A percentile compares a stretch with the other conserved stretches of the same genome.
Evolutionary conservation across 345 rosid species (phyloP).

Genomic region (Crucihimalaya himalaica): DNA sequence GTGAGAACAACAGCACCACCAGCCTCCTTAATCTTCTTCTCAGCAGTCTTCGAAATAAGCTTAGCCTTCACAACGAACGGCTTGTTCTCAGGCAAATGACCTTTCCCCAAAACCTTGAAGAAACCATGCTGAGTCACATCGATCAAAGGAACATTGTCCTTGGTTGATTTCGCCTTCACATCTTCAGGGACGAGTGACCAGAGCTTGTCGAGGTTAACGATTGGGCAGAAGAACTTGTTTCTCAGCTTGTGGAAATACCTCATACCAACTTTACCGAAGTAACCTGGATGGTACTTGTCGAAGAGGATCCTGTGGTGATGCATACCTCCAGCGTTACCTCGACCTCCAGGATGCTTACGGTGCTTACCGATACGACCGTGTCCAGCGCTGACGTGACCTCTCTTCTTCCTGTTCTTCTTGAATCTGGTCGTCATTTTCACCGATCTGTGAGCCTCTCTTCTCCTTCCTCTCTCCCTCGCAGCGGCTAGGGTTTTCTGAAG

Average conservation of each 20-base stretch:
- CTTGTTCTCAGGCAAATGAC: conserved; percentile 65
- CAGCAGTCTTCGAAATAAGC: conserved; percentile 71
- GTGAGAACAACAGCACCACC: conserved; percentile 84
- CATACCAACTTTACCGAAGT: conserved; percentile 91
- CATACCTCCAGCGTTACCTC: conserved; percentile 92
- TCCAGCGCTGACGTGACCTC: conserved; percentile 89
- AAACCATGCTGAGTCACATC: conserved; percentile 78
- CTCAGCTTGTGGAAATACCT: conserved; percentile 83
- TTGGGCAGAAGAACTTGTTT: conserved; percentile 78
- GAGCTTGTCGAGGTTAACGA: conserved; percentile 79
- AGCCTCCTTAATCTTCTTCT: conserved; percentile 81
- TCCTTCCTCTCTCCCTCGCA: not conserved
- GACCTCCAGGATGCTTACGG: conserved; percentile 86
- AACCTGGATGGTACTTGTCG: conserved; percentile 92
- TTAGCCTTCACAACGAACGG: conserved; percentile 82
- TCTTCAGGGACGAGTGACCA: conserved; percentile 78
- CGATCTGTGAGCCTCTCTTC: not conserved
- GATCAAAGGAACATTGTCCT: conserved; percentile 63
- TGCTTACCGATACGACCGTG: conserved; percentile 88
- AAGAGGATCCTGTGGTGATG: conserved; percentile 91
- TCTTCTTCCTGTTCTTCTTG: conserved; percentile 90
- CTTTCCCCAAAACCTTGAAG: conserved; percentile 84
- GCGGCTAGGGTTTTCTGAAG: conserved; percentile 35
- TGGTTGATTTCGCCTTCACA: conserved; percentile 58
- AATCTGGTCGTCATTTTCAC: conserved; percentile 44